phyloP scores from a whole-genome alignment of 305 asterid genomes.

The Fraxinus angustifolia region DNA sequence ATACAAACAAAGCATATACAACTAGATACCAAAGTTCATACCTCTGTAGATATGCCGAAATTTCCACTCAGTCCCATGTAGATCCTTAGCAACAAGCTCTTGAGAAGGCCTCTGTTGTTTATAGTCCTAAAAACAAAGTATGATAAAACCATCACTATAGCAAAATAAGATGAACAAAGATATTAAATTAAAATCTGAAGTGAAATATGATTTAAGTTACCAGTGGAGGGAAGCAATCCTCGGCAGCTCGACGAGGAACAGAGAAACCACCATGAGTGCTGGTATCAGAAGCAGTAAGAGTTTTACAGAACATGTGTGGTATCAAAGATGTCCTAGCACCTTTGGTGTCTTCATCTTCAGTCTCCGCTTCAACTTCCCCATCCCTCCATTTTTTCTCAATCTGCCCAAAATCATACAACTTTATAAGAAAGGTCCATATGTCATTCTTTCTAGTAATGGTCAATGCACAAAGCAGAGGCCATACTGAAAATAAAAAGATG shows the following conservation, averaged over 20 bases:
- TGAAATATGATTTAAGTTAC: slow-evolving; percentile 30
- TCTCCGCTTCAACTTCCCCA: slow-evolving; percentile 50
- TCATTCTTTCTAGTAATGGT: neutral
- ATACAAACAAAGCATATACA: neutral
- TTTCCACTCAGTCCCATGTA: slow-evolving; percentile 88
- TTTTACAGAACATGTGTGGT: slow-evolving; percentile 96
- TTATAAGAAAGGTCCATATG: neutral
- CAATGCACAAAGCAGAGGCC: neutral
- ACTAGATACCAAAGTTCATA: slow-evolving; percentile 18
- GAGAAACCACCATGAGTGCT: slow-evolving; percentile 99
- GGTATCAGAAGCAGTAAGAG: slow-evolving; percentile 97
- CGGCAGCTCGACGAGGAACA: slow-evolving; percentile 99
- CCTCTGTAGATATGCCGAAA: slow-evolving; percentile 96
- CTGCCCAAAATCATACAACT: slow-evolving; percentile 36
- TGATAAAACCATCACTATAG: neutral
- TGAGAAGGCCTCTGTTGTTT: slow-evolving; percentile 93
- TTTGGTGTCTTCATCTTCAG: slow-evolving; percentile 63
- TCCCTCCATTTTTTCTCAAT: slow-evolving; percentile 79
- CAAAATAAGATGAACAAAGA: neutral
- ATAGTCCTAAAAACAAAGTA: slow-evolving; percentile 52
- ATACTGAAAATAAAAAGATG: neutral
- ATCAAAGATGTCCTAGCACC: slow-evolving; percentile 55
- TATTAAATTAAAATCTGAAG: neutral
- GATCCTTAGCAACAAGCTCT: slow-evolving; percentile 91
- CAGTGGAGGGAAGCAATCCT: slow-evolving; percentile 98